A percentile compares a stretch with the other conserved stretches of the same genome.
phyloP scores from a whole-genome alignment of 768 basidiomycete species.

The Termitomyces sp. region DNA sequence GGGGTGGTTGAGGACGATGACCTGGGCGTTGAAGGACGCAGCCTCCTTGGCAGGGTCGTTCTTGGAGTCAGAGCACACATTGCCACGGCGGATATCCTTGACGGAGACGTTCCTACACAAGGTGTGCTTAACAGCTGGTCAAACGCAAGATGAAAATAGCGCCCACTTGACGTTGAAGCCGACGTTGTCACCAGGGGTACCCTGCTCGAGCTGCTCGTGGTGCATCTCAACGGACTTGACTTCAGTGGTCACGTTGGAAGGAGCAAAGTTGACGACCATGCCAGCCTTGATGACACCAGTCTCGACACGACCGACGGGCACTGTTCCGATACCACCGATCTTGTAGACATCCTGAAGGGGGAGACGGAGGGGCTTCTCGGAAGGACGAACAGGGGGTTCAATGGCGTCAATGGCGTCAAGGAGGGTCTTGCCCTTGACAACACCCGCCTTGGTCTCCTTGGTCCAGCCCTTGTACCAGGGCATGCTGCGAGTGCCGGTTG shows the following conservation, averaged over 20 bases:
- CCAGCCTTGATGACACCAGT: conserved; percentile 99
- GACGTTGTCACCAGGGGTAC: conserved; percentile 98
- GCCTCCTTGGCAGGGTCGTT: conserved; percentile 99
- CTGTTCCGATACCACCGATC: conserved; percentile 99
- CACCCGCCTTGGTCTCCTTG: conserved; percentile 92
- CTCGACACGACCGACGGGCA: conserved; percentile 99
- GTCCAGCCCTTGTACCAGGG: conserved; percentile 99
- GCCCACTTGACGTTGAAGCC: conserved; percentile 96
- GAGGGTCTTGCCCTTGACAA: conserved; percentile 96
- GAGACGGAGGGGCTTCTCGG: conserved; percentile 99
- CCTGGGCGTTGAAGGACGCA: conserved; percentile 98
- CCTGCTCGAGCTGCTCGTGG: conserved; percentile 94
- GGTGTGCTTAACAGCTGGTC: neutral
- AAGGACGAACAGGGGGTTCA: conserved; percentile 93
- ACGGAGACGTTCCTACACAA: conserved; percentile 90
- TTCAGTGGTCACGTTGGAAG: conserved; percentile 98
- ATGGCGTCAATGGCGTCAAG: conserved; percentile 99
- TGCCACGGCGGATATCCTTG: conserved; percentile 99
- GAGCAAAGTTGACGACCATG: conserved; percentile 98
- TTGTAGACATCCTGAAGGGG: conserved; percentile 99
- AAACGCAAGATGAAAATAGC: conserved; percentile 1
- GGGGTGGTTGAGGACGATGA: conserved; percentile 99
- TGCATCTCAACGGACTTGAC: conserved; percentile 99
- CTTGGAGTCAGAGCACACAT: conserved; percentile 99
- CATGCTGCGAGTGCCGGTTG: conserved; percentile 58